These are phyloP conservation scores for Acacia confusa DNA, from an alignment of 306 rosid species.

Conservation along the genomic window DNA sequence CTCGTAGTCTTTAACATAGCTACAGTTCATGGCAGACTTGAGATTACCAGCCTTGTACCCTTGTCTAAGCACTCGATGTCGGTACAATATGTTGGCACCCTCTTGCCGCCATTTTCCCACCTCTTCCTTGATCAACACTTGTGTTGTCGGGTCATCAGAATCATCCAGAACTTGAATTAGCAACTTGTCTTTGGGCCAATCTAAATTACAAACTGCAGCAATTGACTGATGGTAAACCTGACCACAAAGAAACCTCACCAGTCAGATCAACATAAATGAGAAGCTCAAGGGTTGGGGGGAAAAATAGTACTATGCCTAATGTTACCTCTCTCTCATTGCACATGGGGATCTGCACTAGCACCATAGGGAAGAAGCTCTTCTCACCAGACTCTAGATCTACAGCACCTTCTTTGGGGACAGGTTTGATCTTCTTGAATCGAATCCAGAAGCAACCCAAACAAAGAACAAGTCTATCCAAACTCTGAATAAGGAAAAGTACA, in stretches of 20 bases:
- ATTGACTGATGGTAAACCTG: constrained; percentile 92
- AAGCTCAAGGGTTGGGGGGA: background rate
- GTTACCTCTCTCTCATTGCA: constrained; percentile 87
- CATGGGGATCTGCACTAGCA: constrained; percentile 98
- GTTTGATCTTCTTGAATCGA: constrained; percentile 73
- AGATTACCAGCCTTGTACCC: constrained; percentile 95
- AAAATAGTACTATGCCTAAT: background rate
- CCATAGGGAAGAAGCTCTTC: constrained; percentile 74
- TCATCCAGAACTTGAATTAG: constrained; percentile 84
- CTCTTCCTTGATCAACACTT: constrained; percentile 63
- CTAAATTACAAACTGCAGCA: constrained; percentile 80
- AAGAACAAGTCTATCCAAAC: constrained; percentile 72
- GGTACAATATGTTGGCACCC: constrained; percentile 72
- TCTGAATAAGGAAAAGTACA: constrained; percentile 76
- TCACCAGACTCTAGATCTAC: constrained; percentile 70
- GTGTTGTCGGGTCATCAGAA: constrained; percentile 83
- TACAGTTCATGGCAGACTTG: constrained; percentile 92
- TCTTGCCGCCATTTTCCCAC: constrained; percentile 79
- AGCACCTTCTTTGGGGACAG: constrained; percentile 52
- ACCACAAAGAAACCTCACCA: constrained; percentile 23
- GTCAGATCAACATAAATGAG: constrained; percentile 11
- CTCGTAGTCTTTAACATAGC: constrained; percentile 80
- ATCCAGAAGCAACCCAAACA: constrained; percentile 94
- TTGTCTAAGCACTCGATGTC: constrained; percentile 77
- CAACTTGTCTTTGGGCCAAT: constrained; percentile 79